Conservation (phyloP, 2,329 filamentous ascomycete genomes). For the Periconia macrospinosa region DNA sequence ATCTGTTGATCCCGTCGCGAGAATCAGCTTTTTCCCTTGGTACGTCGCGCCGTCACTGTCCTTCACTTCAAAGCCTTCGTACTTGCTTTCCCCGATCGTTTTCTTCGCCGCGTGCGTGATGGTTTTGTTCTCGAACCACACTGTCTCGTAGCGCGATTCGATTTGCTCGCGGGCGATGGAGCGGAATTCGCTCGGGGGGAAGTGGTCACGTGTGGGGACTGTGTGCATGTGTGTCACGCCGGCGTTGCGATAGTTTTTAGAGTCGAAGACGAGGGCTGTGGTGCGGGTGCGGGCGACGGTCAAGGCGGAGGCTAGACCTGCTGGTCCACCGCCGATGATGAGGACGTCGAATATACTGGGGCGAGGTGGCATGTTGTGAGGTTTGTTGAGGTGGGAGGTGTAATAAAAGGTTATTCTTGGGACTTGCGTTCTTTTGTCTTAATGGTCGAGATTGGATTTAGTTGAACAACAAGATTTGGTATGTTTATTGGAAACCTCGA, state of each 20-base stretch:
- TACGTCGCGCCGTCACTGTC: constrained; percentile 51
- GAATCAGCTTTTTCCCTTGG: constrained; percentile 55
- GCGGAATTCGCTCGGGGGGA: constrained; percentile 29
- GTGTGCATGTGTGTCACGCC: constrained; percentile 50
- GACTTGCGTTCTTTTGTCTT: not conserved
- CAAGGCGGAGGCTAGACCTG: constrained; percentile 47
- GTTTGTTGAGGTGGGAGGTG: not conserved
- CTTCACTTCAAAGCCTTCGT: constrained; percentile 40
- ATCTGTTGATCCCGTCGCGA: constrained; percentile 59
- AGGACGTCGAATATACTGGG: constrained; percentile 30
- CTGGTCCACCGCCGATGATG: constrained; percentile 48
- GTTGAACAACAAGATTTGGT: no score
- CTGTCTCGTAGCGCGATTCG: constrained; percentile 38
- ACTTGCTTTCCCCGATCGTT: constrained; percentile 20
- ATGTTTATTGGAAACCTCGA: no score
- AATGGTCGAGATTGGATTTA: not conserved
- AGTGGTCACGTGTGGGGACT: constrained; percentile 32
- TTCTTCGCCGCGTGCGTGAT: constrained; percentile 25
- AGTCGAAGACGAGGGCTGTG: constrained; percentile 50
- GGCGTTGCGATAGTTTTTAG: constrained; percentile 47
- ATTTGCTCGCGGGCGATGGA: constrained; percentile 39
- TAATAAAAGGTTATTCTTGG: not conserved
- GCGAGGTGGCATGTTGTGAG: constrained; percentile 12
- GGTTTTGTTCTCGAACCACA: constrained; percentile 32
- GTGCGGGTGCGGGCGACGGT: constrained; percentile 43